Evolutionary conservation across 305 asterid genomes (phyloP), one percentile per base, ranked within the genome.

Genomic region (Plantago lanceolata): DNA sequence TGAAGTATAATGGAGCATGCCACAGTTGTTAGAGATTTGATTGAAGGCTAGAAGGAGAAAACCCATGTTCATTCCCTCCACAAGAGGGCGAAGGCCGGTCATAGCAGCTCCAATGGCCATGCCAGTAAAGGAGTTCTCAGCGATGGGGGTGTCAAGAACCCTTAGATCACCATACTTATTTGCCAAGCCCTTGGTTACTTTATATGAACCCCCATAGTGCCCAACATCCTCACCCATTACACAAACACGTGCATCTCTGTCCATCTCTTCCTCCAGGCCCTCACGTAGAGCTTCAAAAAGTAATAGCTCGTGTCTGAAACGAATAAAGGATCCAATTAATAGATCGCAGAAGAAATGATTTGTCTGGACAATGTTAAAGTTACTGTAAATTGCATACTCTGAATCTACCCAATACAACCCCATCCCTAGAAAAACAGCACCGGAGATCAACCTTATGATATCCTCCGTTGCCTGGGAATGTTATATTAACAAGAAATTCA

Each of bases 1-100:
- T 31, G 86, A 85, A 47, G 94, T 85, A 71, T 85, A 85, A 71
- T 85, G 94, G 60, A 85, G 90, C 94, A 85, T 85, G 59, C 94
- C 90, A 37, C 90, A 85, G 71, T 85, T 85, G 78, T 85, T 83
- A 9, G 94, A 85, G 63, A 85, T 85, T 59, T 81, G 94, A 66
- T 85, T 85, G 70, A 85, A 83, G 24, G 94, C 90, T 13, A 85
- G 76, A 50, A 85, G 90, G 63, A 85, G 88, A 66, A 83, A 85
- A 33, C 94, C 94, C 94, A 85, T 85, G 81, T 85, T 85, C 94
- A 85, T 83, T 49, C 94, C 90, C 71, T 83, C 90, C 13, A 85
- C 72, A 44, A 85, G 53, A 17, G 94, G 90, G 47, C 94, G 79
- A 19, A 85, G 78, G 26, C 89, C 90, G 0, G 90, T 83, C 89